These are phyloP conservation scores for Glycine latifolia DNA, from an alignment of 306 rosid species.

Conservation along the genomic window DNA sequence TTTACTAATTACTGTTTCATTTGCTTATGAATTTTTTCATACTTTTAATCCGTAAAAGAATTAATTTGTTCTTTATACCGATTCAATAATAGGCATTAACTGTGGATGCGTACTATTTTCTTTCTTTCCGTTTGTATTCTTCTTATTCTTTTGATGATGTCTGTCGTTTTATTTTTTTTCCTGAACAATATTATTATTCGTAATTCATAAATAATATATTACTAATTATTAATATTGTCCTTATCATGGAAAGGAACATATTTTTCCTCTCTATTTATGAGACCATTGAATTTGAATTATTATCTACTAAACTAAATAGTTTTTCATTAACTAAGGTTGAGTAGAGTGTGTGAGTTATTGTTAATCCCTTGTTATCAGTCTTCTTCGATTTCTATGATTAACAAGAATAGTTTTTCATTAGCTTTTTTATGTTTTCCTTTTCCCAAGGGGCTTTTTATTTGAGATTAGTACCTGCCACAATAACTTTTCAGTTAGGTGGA, in stretches of 20 bases:
- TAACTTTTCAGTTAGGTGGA: neutral
- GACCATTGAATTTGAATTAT: neutral
- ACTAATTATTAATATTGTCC: neutral
- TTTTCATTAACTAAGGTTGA: neutral
- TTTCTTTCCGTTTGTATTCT: neutral
- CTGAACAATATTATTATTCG: neutral
- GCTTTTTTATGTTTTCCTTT: neutral
- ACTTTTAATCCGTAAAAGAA: too few relatives aligned
- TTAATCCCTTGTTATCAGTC: too few relatives aligned
- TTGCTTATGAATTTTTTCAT: too few relatives aligned
- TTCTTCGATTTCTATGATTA: too few relatives aligned
- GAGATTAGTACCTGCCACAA: neutral
- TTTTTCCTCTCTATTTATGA: neutral
- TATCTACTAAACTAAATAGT: neutral
- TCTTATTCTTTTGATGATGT: neutral
- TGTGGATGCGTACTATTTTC: neutral
- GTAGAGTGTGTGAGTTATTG: too few relatives aligned
- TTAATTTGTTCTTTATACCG: too few relatives aligned
- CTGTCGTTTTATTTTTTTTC: neutral
- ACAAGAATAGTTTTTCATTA: too few relatives aligned
- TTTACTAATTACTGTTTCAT: neutral
- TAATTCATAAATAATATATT: neutral
- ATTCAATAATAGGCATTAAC: neutral
- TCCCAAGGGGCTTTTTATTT: neutral
- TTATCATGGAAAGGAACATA: neutral